Evolutionary conservation across 1,139 yeast species (phyloP).

Genomic region (Tardiomyces digboiensis): DNA sequence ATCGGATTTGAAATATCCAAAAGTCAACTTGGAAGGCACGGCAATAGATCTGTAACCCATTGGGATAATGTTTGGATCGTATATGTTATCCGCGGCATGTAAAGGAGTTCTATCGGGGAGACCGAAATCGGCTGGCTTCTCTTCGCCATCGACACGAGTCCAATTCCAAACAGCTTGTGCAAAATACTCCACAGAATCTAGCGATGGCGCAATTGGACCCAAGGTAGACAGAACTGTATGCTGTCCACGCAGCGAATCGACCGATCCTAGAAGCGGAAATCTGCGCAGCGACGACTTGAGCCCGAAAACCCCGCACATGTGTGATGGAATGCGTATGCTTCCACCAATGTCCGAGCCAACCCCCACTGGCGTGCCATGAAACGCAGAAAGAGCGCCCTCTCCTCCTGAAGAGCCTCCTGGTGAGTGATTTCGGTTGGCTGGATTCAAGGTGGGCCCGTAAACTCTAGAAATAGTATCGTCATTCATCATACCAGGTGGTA

Average conservation of each 20-base stretch:
- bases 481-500: constrained; percentile 37
- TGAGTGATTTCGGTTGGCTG: constrained; percentile 33
- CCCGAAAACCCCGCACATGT: constrained; percentile 37
- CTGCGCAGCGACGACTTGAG: constrained; percentile 25
- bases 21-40: constrained; percentile 35
- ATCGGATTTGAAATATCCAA: constrained; percentile 39
- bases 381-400: constrained; percentile 44
- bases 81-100: constrained; percentile 6
- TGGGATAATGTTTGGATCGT: constrained; percentile 45
- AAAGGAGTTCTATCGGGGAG: constrained; percentile 37
- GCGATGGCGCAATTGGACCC: constrained; percentile 47
- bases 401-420: constrained; percentile 58
- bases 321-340: constrained; percentile 44
- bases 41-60: constrained; percentile 48
- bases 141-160: constrained; percentile 25
- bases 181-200: constrained; percentile 56
- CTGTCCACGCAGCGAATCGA: constrained; percentile 31
- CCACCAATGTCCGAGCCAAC: constrained; percentile 60
- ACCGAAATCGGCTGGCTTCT: constrained; percentile 37
- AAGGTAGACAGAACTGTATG: constrained; percentile 45
- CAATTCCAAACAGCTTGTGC: constrained; percentile 34
- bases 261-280: constrained; percentile 35
- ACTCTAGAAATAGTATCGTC: constrained; percentile 38
- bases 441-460: constrained; percentile 35
- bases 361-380: constrained; percentile 36